phyloP scores from a whole-genome alignment of 225 moss, liverwort and hornwort species.

The Rhytidiadelphus loreus region DNA sequence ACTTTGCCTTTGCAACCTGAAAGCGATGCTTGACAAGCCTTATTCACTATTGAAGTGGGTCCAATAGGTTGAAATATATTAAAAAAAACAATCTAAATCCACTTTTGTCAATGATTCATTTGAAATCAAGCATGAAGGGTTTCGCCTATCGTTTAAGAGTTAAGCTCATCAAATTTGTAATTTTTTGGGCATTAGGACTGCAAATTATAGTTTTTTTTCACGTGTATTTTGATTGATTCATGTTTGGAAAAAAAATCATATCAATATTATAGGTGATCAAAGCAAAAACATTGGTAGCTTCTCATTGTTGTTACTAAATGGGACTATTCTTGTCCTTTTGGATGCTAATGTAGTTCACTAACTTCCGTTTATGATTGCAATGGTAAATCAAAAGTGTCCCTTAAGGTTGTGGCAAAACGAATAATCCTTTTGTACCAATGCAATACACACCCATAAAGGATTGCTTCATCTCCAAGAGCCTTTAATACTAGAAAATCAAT shows the following conservation, averaged over 20 bases:
- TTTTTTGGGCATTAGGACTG: no score
- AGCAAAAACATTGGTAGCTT: neutral
- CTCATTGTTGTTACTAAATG: neutral
- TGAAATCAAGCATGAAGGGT: accelerated
- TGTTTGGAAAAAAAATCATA: neutral
- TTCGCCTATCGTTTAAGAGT: accelerated
- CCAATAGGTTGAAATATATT: neutral
- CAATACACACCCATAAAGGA: neutral
- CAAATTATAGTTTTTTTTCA: neutral
- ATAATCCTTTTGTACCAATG: neutral
- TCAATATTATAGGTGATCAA: neutral
- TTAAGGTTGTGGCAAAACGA: neutral
- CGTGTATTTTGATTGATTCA: neutral
- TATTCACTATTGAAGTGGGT: neutral
- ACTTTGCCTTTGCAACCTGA: accelerated
- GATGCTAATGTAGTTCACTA: neutral
- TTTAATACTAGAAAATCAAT: neutral
- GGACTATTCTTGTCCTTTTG: neutral
- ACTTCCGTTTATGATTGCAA: neutral
- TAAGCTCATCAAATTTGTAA: neutral
- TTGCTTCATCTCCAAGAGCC: neutral
- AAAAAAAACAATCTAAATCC: neutral
- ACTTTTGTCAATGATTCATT: neutral
- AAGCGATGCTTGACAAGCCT: neutral
- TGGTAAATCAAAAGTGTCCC: neutral